Evolutionary conservation across 495 filamentous ascomycete species (phyloP).

Genomic region (Aspergillus leporis): DNA sequence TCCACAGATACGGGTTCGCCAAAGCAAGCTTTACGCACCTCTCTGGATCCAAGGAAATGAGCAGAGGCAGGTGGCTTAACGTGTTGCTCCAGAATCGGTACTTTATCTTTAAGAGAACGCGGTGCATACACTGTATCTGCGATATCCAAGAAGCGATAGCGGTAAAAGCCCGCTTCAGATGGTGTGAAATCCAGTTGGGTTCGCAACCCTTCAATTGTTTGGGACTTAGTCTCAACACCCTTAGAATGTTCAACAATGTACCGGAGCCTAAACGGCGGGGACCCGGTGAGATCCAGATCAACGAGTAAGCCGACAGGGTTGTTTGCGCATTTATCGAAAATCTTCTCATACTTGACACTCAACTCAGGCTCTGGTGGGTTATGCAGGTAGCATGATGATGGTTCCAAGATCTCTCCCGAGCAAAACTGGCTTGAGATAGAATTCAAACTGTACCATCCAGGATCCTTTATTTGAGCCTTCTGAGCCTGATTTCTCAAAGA

Average conservation of each 20-base stretch:
- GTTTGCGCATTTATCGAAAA: slow-evolving; percentile 91
- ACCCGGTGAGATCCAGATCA: slow-evolving; percentile 83
- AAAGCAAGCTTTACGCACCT: slow-evolving; percentile 68
- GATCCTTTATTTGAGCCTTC: slow-evolving; percentile 59
- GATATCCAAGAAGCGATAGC: slow-evolving; percentile 79
- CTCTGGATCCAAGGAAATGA: slow-evolving; percentile 57
- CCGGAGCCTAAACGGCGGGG: slow-evolving; percentile 77
- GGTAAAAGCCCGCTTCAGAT: slow-evolving; percentile 75
- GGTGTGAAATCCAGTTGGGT: slow-evolving; percentile 85
- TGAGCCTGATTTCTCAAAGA: slow-evolving; percentile 38
- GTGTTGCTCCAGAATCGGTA: slow-evolving; percentile 72
- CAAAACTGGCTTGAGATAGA: slow-evolving; percentile 78
- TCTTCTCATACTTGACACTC: slow-evolving; percentile 68
- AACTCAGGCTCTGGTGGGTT: slow-evolving; percentile 89
- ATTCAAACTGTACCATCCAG: slow-evolving; percentile 82
- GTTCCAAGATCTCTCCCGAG: slow-evolving; percentile 84
- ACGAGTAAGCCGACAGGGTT: slow-evolving; percentile 88
- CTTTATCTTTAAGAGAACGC: slow-evolving; percentile 49
- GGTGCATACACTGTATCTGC: slow-evolving; percentile 75
- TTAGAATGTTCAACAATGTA: slow-evolving; percentile 69
- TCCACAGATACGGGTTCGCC: slow-evolving; percentile 74
- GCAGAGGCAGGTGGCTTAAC: slow-evolving; percentile 91
- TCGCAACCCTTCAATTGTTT: slow-evolving; percentile 64
- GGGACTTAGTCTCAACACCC: slow-evolving; percentile 48
- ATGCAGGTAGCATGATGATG: slow-evolving; percentile 82